phyloP scores from a whole-genome alignment of 805 yeast species.

The Candida gorgasii region DNA sequence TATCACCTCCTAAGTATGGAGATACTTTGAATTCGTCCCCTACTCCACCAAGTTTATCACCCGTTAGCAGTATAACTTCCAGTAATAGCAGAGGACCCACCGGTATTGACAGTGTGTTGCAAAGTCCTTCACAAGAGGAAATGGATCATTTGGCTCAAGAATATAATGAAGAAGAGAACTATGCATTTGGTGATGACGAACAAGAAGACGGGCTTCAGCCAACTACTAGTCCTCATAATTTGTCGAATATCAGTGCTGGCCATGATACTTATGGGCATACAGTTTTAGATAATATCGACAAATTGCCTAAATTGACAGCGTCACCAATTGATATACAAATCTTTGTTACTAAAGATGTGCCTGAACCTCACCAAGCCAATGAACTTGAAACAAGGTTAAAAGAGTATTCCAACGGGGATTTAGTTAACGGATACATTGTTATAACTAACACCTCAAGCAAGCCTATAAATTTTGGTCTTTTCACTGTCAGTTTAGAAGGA shows the following conservation, averaged over 20 bases:
- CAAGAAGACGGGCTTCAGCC: constrained; percentile 12
- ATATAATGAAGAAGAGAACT: constrained; percentile 19
- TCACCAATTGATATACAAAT: constrained; percentile 53
- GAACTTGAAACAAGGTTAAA: constrained; percentile 48
- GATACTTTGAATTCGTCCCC: constrained; percentile 30
- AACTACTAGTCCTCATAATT: constrained; percentile 5
- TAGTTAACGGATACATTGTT: constrained; percentile 46
- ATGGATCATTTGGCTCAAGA: constrained; percentile 1
- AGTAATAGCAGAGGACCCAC: background rate
- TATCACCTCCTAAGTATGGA: constrained; percentile 39
- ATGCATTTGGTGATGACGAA: constrained; percentile 18
- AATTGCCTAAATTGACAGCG: constrained; percentile 39
- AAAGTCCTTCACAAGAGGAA: constrained; percentile 5
- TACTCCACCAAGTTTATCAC: constrained; percentile 25
- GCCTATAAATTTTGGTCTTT: constrained; percentile 46
- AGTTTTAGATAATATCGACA: constrained; percentile 52
- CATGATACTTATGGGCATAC: constrained; percentile 42
- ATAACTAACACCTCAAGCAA: constrained; percentile 48
- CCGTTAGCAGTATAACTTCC: constrained; percentile 10
- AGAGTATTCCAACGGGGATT: constrained; percentile 43
- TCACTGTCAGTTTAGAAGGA: constrained; percentile 51
- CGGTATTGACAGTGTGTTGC: constrained; percentile 8
- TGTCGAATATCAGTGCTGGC: constrained; percentile 11
- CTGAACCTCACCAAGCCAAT: constrained; percentile 39
- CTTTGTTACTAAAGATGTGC: constrained; percentile 53